Evolutionary conservation across 2,329 filamentous ascomycete genomes (phyloP).

Genomic region (Ascochyta koolunga): DNA sequence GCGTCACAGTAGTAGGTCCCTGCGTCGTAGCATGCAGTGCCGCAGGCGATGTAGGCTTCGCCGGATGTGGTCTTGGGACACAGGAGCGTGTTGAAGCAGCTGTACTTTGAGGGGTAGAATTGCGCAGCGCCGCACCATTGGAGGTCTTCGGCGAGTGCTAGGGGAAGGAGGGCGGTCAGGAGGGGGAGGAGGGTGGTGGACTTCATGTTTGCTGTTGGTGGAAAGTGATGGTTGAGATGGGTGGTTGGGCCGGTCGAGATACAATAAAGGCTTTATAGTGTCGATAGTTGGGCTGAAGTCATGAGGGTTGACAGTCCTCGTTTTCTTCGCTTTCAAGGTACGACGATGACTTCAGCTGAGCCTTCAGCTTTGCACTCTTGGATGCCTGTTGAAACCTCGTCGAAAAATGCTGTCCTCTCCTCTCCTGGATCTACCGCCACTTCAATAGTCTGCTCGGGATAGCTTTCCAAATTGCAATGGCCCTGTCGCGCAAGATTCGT

Average conservation of each 20-base stretch:
- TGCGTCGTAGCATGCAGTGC: constrained; percentile 12
- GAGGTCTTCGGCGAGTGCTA: constrained; percentile 6
- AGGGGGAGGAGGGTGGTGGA: background rate
- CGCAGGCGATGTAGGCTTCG: constrained; percentile 12
- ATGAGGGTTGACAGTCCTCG: background rate
- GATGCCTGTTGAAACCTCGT: background rate
- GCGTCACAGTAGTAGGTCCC: constrained; percentile 15
- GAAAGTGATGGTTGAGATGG: background rate
- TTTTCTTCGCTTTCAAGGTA: background rate
- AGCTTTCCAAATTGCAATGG: too few species aligned
- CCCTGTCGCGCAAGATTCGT: background rate
- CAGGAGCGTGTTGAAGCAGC: constrained; percentile 9
- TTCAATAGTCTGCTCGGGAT: background rate
- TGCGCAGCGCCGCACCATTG: constrained; percentile 5
- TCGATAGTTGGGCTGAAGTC: background rate
- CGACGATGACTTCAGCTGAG: background rate
- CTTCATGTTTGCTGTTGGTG: constrained; percentile 1
- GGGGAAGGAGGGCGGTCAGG: background rate
- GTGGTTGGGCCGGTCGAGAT: background rate
- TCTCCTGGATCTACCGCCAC: background rate
- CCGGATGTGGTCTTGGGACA: constrained; percentile 9
- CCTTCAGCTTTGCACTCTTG: background rate
- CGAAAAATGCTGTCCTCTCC: background rate
- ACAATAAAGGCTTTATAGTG: too few species aligned
- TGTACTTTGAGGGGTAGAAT: constrained; percentile 16